Percentiles rank a stretch among this genome's conserved stretches.
Evolutionary conservation across 306 rosid species (phyloP).

Genomic region (Trichosanthes truncata): DNA sequence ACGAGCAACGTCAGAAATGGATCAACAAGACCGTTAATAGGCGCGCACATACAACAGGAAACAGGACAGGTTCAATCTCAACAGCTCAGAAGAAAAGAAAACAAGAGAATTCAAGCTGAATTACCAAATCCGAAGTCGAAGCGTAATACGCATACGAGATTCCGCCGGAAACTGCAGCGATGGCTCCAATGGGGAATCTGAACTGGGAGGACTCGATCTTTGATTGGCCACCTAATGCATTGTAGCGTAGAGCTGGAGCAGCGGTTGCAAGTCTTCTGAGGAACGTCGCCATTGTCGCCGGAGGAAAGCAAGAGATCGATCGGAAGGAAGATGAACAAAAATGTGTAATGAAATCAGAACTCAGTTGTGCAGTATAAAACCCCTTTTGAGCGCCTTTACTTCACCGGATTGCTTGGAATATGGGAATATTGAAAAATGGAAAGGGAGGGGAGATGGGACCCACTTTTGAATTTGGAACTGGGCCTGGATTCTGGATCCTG

Average conservation of each 20-base stretch:
- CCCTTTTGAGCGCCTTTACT: not conserved
- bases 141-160: slow-evolving; percentile 50
- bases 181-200: slow-evolving; percentile 51
- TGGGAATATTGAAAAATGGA: not conserved
- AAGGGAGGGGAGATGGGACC: not conserved
- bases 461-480: not conserved
- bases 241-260: slow-evolving; percentile 41
- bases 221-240: slow-evolving; percentile 31
- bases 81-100: not conserved
- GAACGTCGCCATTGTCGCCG: slow-evolving; percentile 55
- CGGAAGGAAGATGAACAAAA: not conserved
- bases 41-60: not conserved
- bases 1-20: not conserved
- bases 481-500: not conserved
- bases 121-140: slow-evolving; percentile 58
- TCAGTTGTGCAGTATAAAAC: not conserved
- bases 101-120: not conserved
- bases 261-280: slow-evolving; percentile 48
- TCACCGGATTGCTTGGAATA: not conserved
- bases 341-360: not conserved
- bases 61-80: not conserved
- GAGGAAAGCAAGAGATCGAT: slow-evolving; percentile 6
- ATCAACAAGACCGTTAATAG: not conserved
- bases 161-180: slow-evolving; percentile 84
- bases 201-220: slow-evolving; percentile 26